Evolutionary conservation across 2,329 filamentous ascomycete genomes (phyloP).

Genomic region (Cladophialophora bantiana): DNA sequence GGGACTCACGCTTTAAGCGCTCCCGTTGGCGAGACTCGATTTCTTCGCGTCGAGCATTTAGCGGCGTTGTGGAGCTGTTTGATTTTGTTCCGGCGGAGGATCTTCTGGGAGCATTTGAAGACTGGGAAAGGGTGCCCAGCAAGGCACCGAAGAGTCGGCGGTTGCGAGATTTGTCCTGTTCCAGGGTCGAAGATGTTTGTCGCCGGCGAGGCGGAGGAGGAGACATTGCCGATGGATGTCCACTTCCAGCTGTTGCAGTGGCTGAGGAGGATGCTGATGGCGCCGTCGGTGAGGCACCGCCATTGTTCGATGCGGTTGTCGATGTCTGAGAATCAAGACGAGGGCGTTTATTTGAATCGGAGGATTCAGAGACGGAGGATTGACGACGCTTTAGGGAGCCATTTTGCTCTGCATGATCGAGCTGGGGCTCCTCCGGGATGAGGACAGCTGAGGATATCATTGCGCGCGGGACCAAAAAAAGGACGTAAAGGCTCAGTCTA

Average conservation of each 20-base stretch:
- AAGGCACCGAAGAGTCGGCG: slow-evolving; percentile 85
- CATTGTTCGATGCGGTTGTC: slow-evolving; percentile 45
- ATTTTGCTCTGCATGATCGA: slow-evolving; percentile 17
- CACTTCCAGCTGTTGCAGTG: slow-evolving; percentile 13
- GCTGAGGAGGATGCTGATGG: slow-evolving; percentile 38
- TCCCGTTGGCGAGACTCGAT: slow-evolving; percentile 83
- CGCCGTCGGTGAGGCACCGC: slow-evolving; percentile 55
- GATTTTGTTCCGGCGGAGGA: slow-evolving; percentile 13
- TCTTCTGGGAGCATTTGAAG: slow-evolving; percentile 24
- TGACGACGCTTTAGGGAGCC: slow-evolving; percentile 34
- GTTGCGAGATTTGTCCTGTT: slow-evolving; percentile 84
- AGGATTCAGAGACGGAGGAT: slow-evolving; percentile 28
- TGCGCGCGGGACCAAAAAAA: slow-evolving; percentile 3
- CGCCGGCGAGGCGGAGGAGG: slow-evolving; percentile 25
- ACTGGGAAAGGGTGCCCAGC: slow-evolving; percentile 77
- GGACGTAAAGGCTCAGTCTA: too few species aligned
- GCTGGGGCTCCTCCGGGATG: slow-evolving; percentile 41
- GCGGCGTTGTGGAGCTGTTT: slow-evolving; percentile 56
- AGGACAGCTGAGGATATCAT: slow-evolving; percentile 48
- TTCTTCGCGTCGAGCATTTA: slow-evolving; percentile 72
- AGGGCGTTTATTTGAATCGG: slow-evolving; percentile 32
- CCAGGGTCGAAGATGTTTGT: slow-evolving; percentile 45
- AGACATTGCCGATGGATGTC: slow-evolving; percentile 22
- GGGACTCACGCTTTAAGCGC: slow-evolving; percentile 72
- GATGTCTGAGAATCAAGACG: slow-evolving; percentile 24